These are phyloP conservation scores for Lactuca sativa DNA, from an alignment of 129 eudicot genomes.

Conservation along the genomic window DNA sequence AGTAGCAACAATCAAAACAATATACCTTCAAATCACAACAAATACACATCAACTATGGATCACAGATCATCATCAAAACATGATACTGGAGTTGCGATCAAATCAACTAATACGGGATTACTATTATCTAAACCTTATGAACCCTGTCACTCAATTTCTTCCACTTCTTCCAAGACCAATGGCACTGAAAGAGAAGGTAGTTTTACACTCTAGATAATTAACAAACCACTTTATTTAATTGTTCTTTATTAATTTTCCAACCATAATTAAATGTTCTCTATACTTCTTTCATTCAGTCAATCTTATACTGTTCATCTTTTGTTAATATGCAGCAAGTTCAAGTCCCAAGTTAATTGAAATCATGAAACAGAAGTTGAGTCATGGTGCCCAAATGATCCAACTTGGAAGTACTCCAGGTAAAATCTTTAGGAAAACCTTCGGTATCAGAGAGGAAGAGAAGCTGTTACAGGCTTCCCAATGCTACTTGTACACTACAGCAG, in stretches of 20 bases:
- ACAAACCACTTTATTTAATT: not conserved
- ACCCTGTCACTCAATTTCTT: slow-evolving; percentile 9
- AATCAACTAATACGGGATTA: slow-evolving; percentile 26
- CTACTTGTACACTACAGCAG: slow-evolving; percentile 9
- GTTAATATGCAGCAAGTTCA: not conserved
- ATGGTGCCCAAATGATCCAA: slow-evolving; percentile 10
- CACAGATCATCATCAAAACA: slow-evolving; percentile 15
- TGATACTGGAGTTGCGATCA: slow-evolving; percentile 16
- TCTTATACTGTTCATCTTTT: slow-evolving; percentile 1
- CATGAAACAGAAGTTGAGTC: slow-evolving; percentile 1
- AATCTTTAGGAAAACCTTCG: slow-evolving; percentile 5
- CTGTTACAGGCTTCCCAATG: slow-evolving; percentile 5
- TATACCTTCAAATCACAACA: not conserved
- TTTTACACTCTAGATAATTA: slow-evolving; percentile 5
- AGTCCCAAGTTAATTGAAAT: not conserved
- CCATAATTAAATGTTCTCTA: not conserved
- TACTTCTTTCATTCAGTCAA: not conserved
- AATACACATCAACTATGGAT: slow-evolving; percentile 19
- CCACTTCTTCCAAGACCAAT: slow-evolving; percentile 18
- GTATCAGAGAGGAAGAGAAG: not conserved
- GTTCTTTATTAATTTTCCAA: not conserved
- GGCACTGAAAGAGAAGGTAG: slow-evolving; percentile 4
- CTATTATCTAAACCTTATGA: slow-evolving; percentile 29
- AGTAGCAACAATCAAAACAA: not conserved
- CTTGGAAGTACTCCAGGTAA: not conserved